Evolutionary conservation across 2,329 filamentous ascomycete species (phyloP).

Genomic region (Monosporascus sp.): DNA sequence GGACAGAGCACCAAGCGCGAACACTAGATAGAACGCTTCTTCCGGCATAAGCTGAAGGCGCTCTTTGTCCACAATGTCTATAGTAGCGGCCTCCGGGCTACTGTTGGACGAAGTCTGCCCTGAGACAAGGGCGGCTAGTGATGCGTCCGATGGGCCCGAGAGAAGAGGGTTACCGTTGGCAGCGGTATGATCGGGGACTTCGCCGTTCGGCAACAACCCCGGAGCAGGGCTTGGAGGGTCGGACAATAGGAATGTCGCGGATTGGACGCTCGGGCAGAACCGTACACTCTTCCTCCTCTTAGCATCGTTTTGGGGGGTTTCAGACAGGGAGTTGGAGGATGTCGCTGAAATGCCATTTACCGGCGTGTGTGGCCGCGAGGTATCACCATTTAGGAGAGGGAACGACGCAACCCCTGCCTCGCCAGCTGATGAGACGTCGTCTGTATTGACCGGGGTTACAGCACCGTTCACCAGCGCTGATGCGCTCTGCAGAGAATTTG

Average conservation of each 20-base stretch:
- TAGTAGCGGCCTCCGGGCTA: background rate
- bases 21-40: slow-evolving; percentile 86
- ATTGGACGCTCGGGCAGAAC: slow-evolving; percentile 63
- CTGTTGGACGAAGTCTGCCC: background rate
- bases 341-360: background rate
- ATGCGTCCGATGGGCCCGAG: slow-evolving; percentile 8
- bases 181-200: slow-evolving; percentile 8
- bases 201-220: slow-evolving; percentile 16
- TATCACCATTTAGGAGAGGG: background rate
- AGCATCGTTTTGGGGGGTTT: slow-evolving; percentile 7
- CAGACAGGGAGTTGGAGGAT: slow-evolving; percentile 1
- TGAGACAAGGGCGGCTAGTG: slow-evolving; percentile 11
- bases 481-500: slow-evolving; percentile 48
- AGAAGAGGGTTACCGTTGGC: slow-evolving; percentile 8
- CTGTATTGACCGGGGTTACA: background rate
- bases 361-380: slow-evolving; percentile 4
- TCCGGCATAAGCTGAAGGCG: slow-evolving; percentile 89
- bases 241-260: slow-evolving; percentile 51
- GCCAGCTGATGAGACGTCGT: background rate
- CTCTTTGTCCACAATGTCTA: slow-evolving; percentile 53
- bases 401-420: background rate
- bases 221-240: slow-evolving; percentile 47
- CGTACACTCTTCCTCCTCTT: slow-evolving; percentile 60
- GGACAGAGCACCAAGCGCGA: slow-evolving; percentile 69
- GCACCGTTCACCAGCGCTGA: slow-evolving; percentile 9